Conservation (phyloP, 345 rosid genomes). For the Eucalyptus pumila region DNA sequence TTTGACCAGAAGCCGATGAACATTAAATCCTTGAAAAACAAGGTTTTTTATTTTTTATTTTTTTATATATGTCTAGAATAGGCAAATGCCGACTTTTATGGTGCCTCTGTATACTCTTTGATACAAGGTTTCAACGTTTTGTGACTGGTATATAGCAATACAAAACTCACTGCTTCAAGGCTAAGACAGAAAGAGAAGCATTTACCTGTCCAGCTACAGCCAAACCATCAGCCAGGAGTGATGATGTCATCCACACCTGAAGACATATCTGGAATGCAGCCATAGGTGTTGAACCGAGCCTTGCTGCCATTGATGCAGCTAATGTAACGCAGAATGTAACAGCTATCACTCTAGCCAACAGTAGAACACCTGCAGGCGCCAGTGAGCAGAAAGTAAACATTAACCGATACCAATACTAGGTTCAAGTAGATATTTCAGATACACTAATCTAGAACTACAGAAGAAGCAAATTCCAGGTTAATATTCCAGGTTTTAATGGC, state of each 20-base stretch:
- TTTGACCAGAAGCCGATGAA: not conserved
- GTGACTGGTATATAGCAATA: not conserved
- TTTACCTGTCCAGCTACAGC: constrained; percentile 95
- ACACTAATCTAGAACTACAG: not conserved
- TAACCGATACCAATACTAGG: not conserved
- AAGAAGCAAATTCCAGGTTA: not conserved
- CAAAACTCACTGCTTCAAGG: not conserved
- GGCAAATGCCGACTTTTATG: not conserved
- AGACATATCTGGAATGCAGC: constrained; percentile 92
- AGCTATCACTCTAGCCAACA: constrained; percentile 79
- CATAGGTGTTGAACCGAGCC: constrained; percentile 78
- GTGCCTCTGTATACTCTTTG: not conserved
- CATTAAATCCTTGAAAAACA: not conserved
- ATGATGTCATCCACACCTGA: constrained; percentile 94
- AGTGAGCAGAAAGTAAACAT: not conserved
- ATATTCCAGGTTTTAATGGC: not conserved
- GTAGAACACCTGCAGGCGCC: constrained; percentile 26
- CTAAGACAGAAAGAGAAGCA: not conserved
- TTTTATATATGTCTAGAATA: not conserved
- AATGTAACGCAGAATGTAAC: constrained; percentile 85
- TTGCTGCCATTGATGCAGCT: constrained; percentile 86
- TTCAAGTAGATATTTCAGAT: not conserved
- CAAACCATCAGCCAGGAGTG: constrained; percentile 94
- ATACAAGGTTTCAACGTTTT: not conserved
- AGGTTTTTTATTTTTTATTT: not conserved